Evolutionary conservation across 768 basidiomycete genomes (phyloP), one percentile per base, ranked within the genome.

Genomic region (Leccinum broughii): DNA sequence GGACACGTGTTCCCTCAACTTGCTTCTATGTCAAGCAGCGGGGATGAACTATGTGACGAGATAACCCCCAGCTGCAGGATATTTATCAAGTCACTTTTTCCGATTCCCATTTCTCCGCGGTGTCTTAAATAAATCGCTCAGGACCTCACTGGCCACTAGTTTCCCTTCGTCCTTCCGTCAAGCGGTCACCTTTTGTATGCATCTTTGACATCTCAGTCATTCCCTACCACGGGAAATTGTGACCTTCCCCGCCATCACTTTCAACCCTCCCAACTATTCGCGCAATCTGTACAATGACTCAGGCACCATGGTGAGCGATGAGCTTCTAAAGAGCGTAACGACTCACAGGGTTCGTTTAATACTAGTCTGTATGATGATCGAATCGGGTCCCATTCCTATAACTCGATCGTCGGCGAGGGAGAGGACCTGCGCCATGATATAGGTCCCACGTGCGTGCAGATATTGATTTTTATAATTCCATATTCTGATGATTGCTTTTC

Each of bases 71-170:
- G 6, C 52, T 51, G 55, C 62, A 58, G 51, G 46, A 51, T 28
- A 61, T 52, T 37, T 55, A 57, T 60, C 57, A 55, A 55, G 53
- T 62, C 59, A 62, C 49, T 51, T 59, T 62, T 59, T 46, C 57
- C 51, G 54, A 50, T 52, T 35, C 14, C 48, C 46, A 41, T 63
- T 60, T 63, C 57, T 60, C 62, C 57, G 37, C 54, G 54, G 54
- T 55, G 20, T 69, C 44, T 61, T 69, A 64, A 64, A 67, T 66
- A 65, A 59, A 64, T 55, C 48, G 60, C 28, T 28, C 28, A 28
- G 51, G 24, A 50, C 54, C 67, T 64, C 39, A 56, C n/a, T 52
- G 14, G n/a, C n/a, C 34, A 35, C 13, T 34, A 52, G 60, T 20
- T 53, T 46, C 44, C 56, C 58, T n/a, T 57, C 52, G 32, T 51